Evolutionary conservation across 1,139 yeast genomes (phyloP), one percentile per base, ranked within the genome.

Genomic region (Maudiozyma humilis): DNA sequence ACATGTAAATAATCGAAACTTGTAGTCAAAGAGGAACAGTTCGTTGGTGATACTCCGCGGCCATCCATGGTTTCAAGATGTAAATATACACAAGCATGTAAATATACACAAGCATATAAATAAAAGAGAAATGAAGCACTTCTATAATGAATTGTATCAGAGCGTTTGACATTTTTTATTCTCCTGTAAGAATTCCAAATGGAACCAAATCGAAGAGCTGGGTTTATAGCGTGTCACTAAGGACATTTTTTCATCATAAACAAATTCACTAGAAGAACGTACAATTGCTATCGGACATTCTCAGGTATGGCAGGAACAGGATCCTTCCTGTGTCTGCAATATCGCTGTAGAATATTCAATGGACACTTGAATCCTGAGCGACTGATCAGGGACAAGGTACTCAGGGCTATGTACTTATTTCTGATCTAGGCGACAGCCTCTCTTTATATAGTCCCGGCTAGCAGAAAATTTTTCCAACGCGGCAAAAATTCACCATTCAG

Each of bases 171-270:
- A 63, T 47, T 25, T 29, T 37, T 41, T 48, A 44, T 42, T 52
- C 55, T 52, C 56, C 44, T 42, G 44, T 37, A 34, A 30, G 31
- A 32, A 46, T 36, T 40, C 44, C 41, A 40, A 20, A 30, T 38
- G 32, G 42, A 49, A 42, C 42, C 45, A 41, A 54, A 65, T 70
- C 73, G 72, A 70, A 68, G 74, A 70, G 74, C 74, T 70, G 73
- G 74, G 74, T 70, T 70, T 70, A 70, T 65, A 65, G 64, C 64
- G 54, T 56, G 64, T 59, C 64, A 45, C 64, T 51, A 54, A 59
- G 65, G 67, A 62, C 67, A 49, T 59, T 52, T 57, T 63, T 63
- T 64, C 68, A 64, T 64, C 68, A 64, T 54, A 60, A 59, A 61
- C 61, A 56, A 40, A 32, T 25, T 5, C 10, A 31, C 15, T 8